phyloP scores from a whole-genome alignment of 164 flowering plant genomes.

The Annona squamosa region DNA sequence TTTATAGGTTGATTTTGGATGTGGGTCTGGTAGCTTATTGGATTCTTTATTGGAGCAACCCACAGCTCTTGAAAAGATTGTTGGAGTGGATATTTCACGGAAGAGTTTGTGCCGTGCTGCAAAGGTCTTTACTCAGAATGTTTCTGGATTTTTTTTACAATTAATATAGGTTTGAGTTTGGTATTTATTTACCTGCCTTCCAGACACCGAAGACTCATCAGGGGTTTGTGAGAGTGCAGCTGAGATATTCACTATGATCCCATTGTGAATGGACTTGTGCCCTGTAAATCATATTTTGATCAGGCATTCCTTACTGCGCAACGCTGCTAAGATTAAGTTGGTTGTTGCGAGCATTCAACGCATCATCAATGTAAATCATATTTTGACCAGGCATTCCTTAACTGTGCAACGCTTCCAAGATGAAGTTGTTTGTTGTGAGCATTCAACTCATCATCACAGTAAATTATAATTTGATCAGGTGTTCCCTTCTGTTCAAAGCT shows the following conservation, averaged over 20 bases:
- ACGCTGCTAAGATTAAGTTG: no score
- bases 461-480: no score
- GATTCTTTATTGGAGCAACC: slow-evolving; percentile 60
- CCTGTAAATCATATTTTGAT: neutral
- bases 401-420: no score
- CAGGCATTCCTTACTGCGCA: neutral
- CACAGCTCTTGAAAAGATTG: slow-evolving; percentile 60
- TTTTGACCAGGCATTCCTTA: no score
- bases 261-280: neutral
- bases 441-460: no score
- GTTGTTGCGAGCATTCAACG: no score
- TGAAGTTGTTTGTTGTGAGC: no score
- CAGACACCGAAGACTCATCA: neutral
- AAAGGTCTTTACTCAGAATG: slow-evolving; percentile 41
- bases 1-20: slow-evolving; percentile 87
- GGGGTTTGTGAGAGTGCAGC: neutral
- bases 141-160: neutral
- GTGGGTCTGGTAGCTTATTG: slow-evolving; percentile 91
- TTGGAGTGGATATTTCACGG: slow-evolving; percentile 79
- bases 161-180: neutral
- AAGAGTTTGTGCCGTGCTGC: slow-evolving; percentile 85
- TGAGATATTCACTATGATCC: neutral
- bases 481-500: no score
- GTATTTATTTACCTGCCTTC: neutral
- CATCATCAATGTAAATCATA: no score